phyloP scores from a whole-genome alignment of 441 rosid species.

The Bruguiera hainesii region DNA sequence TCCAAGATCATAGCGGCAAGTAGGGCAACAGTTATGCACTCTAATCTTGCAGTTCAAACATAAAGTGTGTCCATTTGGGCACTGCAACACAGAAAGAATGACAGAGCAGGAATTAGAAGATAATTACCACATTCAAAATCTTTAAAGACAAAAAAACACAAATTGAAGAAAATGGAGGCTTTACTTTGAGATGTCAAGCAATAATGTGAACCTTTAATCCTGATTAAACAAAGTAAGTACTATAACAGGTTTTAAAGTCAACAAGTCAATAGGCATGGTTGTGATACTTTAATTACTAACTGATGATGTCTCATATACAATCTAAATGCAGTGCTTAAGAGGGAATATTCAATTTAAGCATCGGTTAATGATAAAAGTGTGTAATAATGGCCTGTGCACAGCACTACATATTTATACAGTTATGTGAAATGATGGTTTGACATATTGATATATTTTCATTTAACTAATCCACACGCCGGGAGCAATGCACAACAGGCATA shows the following conservation, averaged over 20 bases:
- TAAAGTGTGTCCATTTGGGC: slow-evolving; percentile 72
- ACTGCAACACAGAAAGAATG: slow-evolving; percentile 29
- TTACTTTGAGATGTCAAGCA: not conserved
- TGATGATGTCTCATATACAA: no score
- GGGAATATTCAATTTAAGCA: no score
- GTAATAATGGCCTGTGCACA: no score
- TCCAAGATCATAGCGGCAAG: slow-evolving; percentile 73
- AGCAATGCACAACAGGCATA: not conserved
- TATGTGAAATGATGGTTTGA: no score
- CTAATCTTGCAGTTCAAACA: slow-evolving; percentile 67
- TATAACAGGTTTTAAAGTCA: not conserved
- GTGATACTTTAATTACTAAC: no score
- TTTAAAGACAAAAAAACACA: not conserved
- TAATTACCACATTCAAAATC: not conserved
- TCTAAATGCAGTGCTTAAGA: no score
- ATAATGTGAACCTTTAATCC: not conserved
- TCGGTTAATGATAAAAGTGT: no score
- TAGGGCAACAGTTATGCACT: slow-evolving; percentile 69
- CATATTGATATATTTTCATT: not conserved
- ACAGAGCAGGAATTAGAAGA: not conserved
- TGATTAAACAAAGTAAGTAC: not conserved
- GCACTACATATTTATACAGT: no score
- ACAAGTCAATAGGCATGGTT: not conserved
- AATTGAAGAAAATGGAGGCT: not conserved
- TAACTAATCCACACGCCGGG: not conserved